Base-by-base conservation (phyloP, 78 protist genomes). In the Speleostelium caveatum region DNA sequence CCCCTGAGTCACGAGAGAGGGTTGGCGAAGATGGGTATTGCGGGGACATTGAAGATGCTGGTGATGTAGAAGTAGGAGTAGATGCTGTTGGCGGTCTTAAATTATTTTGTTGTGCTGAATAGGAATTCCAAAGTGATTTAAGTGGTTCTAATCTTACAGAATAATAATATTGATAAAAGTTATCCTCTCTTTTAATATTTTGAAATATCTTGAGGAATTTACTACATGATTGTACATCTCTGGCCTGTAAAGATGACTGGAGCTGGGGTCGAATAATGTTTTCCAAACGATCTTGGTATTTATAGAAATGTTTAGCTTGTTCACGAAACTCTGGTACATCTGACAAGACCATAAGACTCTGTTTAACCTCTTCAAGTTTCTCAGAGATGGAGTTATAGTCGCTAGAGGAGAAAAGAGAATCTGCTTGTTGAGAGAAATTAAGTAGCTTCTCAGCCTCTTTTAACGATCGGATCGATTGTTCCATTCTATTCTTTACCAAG, bases 241-340 rank as follows among this genome's bases (percentile, higher is more conserved):
- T 39, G 22, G 58, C 16, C 8, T 41, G n/a, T 33, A 83, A 53
- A 32, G 91, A 49, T 19, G 14, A 24, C 3, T 38, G n/a, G 1
- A 83, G 62, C 30, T 30, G 62, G 8, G 61, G 91, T 45, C 39
- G 49, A 22, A 83, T 17, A 0, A 36, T 56, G 22, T 42, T 22
- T 19, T 83, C 91, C 21, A 83, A 59, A 6, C 91, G 0, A 21
- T 83, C 91, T 38, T 67, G 77, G 26, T 83, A 71, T 3, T 16
- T 17, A 41, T 56, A 32, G 35, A 83, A 83, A 33, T 83, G 63
- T 35, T 55, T 55, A 32, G 65, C 28, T 24, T 83, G 91, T 42
- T 83, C 80, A 35, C 91, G 35, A 59, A 83, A 83, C 63, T 83
- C 91, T 10, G 91, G 91, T 38, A 83, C 75, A 26, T 83, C 91